Evolutionary conservation across 805 yeast genomes (phyloP).

Genomic region (Barnettozyma botsteinii): DNA sequence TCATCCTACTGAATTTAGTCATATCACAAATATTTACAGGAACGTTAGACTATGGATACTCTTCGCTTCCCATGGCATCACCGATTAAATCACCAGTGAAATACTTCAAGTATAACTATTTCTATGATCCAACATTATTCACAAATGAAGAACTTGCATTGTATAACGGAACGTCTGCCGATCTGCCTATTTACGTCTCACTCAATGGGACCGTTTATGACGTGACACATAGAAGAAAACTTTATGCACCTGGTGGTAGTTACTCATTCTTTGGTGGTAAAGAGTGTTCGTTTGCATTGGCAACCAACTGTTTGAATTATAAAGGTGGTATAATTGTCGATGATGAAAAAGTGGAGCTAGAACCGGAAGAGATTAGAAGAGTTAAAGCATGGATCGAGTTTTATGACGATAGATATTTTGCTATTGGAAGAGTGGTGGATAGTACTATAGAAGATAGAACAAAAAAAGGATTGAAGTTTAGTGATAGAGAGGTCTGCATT

Average conservation of each 20-base stretch:
- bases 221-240: slow-evolving; percentile 36
- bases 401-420: slow-evolving; percentile 22
- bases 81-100: background rate
- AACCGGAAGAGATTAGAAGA: slow-evolving; percentile 26
- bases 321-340: slow-evolving; percentile 44
- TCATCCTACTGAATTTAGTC: slow-evolving; percentile 10
- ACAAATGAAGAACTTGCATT: slow-evolving; percentile 34
- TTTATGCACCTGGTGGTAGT: slow-evolving; percentile 45
- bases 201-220: slow-evolving; percentile 51
- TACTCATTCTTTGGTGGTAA: slow-evolving; percentile 46
- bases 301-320: slow-evolving; percentile 55
- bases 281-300: slow-evolving; percentile 52
- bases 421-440: slow-evolving; percentile 16
- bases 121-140: slow-evolving; percentile 21
- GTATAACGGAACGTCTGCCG: slow-evolving; percentile 39
- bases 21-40: slow-evolving; percentile 19
- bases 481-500: slow-evolving; percentile 15
- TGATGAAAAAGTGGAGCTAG: slow-evolving; percentile 31
- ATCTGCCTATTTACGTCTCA: slow-evolving; percentile 43
- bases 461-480: slow-evolving; percentile 1
- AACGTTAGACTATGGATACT: slow-evolving; percentile 36
- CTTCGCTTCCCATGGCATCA: background rate
- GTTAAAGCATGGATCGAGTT: slow-evolving; percentile 25
- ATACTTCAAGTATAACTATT: slow-evolving; percentile 1
- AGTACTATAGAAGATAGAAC: slow-evolving; percentile 3